Evolutionary conservation across 495 filamentous ascomycete species (phyloP).

Genomic region (Darksidea phi): DNA sequence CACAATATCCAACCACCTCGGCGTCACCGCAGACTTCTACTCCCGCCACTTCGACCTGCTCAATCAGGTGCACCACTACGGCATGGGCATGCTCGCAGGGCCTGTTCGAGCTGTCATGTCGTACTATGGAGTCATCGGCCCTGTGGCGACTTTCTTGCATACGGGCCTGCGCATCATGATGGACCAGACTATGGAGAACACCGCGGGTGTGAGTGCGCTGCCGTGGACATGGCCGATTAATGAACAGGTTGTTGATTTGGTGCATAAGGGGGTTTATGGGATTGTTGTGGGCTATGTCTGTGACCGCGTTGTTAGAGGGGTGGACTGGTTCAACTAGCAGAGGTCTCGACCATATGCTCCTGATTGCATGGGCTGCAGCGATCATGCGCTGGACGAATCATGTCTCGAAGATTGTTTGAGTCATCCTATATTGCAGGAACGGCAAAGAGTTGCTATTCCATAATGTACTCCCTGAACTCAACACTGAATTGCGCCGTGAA

Average conservation of each 20-base stretch:
- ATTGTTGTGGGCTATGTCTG: constrained; percentile 38
- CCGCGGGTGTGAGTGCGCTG: constrained; percentile 31
- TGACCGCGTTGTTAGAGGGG: constrained; percentile 24
- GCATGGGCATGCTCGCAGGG: constrained; percentile 34
- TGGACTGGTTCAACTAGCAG: constrained; percentile 11
- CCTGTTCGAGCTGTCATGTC: constrained; percentile 32
- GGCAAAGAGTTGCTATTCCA: no score
- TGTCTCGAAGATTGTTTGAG: no score
- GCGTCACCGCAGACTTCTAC: constrained; percentile 3
- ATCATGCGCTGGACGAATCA: no score
- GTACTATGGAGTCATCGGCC: constrained; percentile 40
- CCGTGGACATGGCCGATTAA: constrained; percentile 39
- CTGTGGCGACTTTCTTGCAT: constrained; percentile 42
- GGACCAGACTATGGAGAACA: constrained; percentile 42
- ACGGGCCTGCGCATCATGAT: constrained; percentile 36
- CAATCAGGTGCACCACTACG: constrained; percentile 24
- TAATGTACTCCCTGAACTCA: no score
- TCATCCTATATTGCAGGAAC: no score
- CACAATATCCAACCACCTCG: constrained; percentile 17
- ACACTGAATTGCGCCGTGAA: no score
- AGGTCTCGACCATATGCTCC: no score
- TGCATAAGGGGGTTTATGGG: constrained; percentile 41
- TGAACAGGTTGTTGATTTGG: constrained; percentile 40
- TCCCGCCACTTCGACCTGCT: constrained; percentile 11
- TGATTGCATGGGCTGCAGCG: no score